Conservation (phyloP, 805 yeast species). For the Pichia phayaonensis region DNA sequence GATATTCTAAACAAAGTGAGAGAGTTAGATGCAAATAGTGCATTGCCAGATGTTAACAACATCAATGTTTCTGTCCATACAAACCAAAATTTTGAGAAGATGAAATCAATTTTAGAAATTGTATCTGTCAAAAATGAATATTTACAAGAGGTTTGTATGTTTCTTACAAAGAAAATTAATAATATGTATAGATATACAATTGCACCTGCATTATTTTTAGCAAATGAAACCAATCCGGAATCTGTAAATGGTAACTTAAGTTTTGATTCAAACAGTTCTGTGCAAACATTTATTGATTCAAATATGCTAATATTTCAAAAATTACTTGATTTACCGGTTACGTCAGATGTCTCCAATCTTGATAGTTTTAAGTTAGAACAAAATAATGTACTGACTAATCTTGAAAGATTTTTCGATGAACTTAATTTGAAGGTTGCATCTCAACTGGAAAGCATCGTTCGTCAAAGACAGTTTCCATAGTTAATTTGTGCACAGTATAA, state of each 20-base stretch:
- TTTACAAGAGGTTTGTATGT: background rate
- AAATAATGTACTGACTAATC: background rate
- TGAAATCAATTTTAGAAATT: background rate
- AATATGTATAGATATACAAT: slow-evolving; percentile 3
- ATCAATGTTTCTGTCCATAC: background rate
- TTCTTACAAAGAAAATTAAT: background rate
- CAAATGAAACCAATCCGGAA: background rate
- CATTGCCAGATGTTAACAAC: background rate
- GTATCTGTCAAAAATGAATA: background rate
- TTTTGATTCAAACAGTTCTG: background rate
- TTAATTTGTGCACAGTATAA: background rate
- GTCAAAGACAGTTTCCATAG: background rate
- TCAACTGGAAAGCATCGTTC: background rate
- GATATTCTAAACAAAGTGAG: background rate
- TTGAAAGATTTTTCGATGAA: background rate
- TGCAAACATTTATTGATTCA: slow-evolving; percentile 2
- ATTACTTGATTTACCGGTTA: background rate
- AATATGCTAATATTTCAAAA: background rate
- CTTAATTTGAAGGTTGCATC: background rate
- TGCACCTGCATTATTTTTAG: slow-evolving; percentile 2
- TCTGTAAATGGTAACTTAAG: background rate
- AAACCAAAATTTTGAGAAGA: background rate
- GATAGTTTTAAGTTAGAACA: background rate
- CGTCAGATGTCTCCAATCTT: background rate
- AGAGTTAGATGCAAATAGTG: background rate